A percentile compares a stretch with the other conserved stretches of the same genome.
phyloP scores from a whole-genome alignment of 2,329 filamentous ascomycete species.

The Epichloe sylvatica region DNA sequence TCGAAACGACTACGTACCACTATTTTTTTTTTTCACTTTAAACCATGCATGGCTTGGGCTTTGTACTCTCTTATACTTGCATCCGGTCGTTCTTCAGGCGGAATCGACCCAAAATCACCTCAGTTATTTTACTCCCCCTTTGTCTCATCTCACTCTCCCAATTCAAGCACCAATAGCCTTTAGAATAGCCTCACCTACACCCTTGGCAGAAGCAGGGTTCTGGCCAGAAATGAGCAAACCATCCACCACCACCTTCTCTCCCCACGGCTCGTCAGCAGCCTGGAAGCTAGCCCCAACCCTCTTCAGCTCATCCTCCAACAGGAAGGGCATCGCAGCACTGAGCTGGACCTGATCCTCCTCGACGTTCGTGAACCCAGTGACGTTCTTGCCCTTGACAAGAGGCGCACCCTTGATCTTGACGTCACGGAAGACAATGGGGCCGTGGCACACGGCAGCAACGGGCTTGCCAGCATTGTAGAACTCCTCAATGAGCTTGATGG shows the following conservation, averaged over 20 bases:
- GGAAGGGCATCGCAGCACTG: slow-evolving; percentile 41
- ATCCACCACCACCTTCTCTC: slow-evolving; percentile 34
- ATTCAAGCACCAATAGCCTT: slow-evolving; percentile 25
- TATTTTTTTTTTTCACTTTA: no score
- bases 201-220: slow-evolving; percentile 40
- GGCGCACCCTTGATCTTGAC: slow-evolving; percentile 39
- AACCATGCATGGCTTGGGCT: no score
- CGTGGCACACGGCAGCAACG: slow-evolving; percentile 56
- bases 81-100: no score
- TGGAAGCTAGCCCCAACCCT: slow-evolving; percentile 39
- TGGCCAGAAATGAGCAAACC: slow-evolving; percentile 43
- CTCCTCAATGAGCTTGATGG: slow-evolving; percentile 45
- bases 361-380: slow-evolving; percentile 51
- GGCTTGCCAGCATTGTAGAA: slow-evolving; percentile 49
- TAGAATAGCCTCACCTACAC: slow-evolving; percentile 36
- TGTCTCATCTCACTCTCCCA: no score
- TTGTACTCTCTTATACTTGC: no score
- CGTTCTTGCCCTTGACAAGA: slow-evolving; percentile 40
- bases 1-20: no score
- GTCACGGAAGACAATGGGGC: slow-evolving; percentile 47
- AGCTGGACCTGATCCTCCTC: slow-evolving; percentile 34
- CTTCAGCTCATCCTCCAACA: slow-evolving; percentile 42
- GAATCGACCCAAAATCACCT: no score
- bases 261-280: slow-evolving; percentile 39
- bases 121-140: no score